Conservation (phyloP, 352 stramenopile species). For the Pythium rhizo-oryzae region DNA sequence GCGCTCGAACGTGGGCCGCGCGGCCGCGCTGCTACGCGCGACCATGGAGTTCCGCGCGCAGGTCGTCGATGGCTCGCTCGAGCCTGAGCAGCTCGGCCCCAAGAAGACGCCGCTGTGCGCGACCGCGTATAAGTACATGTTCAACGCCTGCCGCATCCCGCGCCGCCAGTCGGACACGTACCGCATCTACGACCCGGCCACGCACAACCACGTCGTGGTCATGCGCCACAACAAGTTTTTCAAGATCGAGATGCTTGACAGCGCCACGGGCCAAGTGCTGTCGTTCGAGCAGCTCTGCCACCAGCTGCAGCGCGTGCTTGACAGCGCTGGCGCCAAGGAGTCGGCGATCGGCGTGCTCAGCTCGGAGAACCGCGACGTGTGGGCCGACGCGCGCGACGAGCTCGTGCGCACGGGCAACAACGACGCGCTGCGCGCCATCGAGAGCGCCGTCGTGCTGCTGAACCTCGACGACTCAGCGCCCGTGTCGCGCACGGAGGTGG, state of each 20-base stretch:
- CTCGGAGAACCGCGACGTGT: constrained; percentile 68
- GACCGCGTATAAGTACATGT: constrained; percentile 94
- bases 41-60: constrained; percentile 91
- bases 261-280: constrained; percentile 36
- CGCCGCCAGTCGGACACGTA: constrained; percentile 69
- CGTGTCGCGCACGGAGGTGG: constrained; percentile 65
- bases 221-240: constrained; percentile 86
- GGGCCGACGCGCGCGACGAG: constrained; percentile 78
- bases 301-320: constrained; percentile 58
- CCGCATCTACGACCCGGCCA: constrained; percentile 90
- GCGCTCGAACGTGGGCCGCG: constrained; percentile 62
- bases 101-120: constrained; percentile 92
- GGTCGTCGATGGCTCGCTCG: constrained; percentile 82
- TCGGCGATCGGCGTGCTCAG: constrained; percentile 73
- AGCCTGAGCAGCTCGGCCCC: constrained; percentile 88
- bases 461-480: constrained; percentile 71
- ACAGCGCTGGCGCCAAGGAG: constrained; percentile 47
- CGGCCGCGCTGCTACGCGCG: constrained; percentile 84
- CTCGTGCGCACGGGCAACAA: constrained; percentile 72
- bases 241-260: constrained; percentile 56
- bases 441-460: constrained; percentile 69
- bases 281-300: constrained; percentile 62
- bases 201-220: constrained; percentile 89
- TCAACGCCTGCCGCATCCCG: constrained; percentile 95
- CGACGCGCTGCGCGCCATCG: constrained; percentile 49